These are phyloP conservation scores for Taiozyma sp. DNA, from an alignment of 1,139 yeast species.

Conservation along the genomic window DNA sequence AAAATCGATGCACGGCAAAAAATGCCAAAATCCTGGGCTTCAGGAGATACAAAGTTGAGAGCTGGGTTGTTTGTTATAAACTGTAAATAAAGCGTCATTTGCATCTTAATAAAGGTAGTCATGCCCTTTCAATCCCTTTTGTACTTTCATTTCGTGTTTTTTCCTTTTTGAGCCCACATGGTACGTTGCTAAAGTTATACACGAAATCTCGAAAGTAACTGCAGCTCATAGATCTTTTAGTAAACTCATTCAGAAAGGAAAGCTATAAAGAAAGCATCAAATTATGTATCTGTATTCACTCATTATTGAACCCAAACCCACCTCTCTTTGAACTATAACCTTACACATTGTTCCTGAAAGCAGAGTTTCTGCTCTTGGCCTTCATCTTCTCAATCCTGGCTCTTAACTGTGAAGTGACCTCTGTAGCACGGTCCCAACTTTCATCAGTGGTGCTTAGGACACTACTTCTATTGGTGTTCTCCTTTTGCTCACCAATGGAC, in stretches of 20 bases:
- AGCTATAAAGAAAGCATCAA: not conserved
- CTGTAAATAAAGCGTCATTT: no score
- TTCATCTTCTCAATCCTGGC: slow-evolving; percentile 90
- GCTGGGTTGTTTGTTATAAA: no score
- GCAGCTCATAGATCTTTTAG: no score
- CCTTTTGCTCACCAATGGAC: slow-evolving; percentile 20
- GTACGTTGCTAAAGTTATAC: no score
- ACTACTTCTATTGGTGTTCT: slow-evolving; percentile 16
- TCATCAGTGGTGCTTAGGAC: slow-evolving; percentile 44
- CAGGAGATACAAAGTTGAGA: no score
- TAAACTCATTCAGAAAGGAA: not conserved
- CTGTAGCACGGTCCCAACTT: slow-evolving; percentile 87
- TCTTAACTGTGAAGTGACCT: slow-evolving; percentile 77
- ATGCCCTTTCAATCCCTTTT: no score
- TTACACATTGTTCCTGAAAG: slow-evolving; percentile 4
- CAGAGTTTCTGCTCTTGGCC: slow-evolving; percentile 42
- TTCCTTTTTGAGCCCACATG: not conserved
- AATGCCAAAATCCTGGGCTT: no score
- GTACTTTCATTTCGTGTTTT: no score
- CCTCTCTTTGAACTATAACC: not conserved
- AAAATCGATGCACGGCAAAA: no score
- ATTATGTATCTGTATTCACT: not conserved
- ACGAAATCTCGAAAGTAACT: no score
- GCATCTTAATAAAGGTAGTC: no score
- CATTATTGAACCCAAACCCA: not conserved